These are phyloP conservation scores for Leptomonas pyrrhocoris DNA, from an alignment of 208 protist species.

Conservation along the genomic window DNA sequence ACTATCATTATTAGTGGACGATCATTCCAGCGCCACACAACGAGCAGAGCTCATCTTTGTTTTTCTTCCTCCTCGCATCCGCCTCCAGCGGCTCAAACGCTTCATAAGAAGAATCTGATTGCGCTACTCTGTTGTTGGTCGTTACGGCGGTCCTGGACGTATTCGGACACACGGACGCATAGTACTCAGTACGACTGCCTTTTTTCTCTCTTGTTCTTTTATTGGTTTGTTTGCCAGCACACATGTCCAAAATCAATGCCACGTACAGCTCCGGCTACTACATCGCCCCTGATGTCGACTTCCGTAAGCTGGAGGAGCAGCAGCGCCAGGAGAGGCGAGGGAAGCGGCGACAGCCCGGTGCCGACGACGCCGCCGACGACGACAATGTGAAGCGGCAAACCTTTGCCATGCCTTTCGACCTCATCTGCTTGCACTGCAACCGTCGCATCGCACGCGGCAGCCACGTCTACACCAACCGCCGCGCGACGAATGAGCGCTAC, in stretches of 20 bases:
- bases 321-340: constrained; percentile 51
- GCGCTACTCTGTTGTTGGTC: constrained; percentile 16
- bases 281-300: constrained; percentile 79
- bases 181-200: background rate
- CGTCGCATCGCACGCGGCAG: constrained; percentile 74
- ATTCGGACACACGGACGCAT: background rate
- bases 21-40: background rate
- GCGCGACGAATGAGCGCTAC: constrained; percentile 63
- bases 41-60: background rate
- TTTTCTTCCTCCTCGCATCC: background rate
- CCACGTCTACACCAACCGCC: constrained; percentile 83
- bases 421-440: constrained; percentile 75
- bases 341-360: constrained; percentile 37
- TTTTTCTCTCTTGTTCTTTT: background rate
- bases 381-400: constrained; percentile 69
- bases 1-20: too few species aligned
- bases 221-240: background rate
- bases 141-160: too few species aligned
- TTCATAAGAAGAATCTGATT: constrained; percentile 7
- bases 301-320: constrained; percentile 79
- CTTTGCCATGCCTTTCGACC: constrained; percentile 85
- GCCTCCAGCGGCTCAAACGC: background rate
- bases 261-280: constrained; percentile 89
- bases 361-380: constrained; percentile 17
- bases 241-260: constrained; percentile 89